phyloP scores from a whole-genome alignment of 2,329 filamentous ascomycete genomes.

The Pseudomassariella vexata region DNA sequence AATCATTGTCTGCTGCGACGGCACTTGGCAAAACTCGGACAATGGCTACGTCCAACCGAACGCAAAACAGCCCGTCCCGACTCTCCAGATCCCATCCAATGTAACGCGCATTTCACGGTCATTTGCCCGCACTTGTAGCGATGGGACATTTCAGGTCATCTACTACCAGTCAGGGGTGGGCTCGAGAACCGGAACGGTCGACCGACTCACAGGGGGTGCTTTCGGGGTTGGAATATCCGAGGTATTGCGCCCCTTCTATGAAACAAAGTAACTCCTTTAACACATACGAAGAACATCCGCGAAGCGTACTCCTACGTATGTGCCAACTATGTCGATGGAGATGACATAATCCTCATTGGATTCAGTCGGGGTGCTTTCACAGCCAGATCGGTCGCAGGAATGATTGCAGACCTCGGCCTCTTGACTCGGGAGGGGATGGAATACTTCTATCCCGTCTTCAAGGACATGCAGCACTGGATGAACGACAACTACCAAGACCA shows the following conservation, averaged over 20 bases:
- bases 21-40: constrained; percentile 19
- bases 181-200: constrained; percentile 42
- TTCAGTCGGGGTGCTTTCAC: constrained; percentile 57
- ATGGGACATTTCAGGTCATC: constrained; percentile 51
- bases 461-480: constrained; percentile 50
- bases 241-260: no score
- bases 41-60: constrained; percentile 38
- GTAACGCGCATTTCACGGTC: constrained; percentile 55
- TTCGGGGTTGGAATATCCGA: constrained; percentile 50
- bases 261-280: no score
- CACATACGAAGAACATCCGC: constrained; percentile 40
- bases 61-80: constrained; percentile 28
- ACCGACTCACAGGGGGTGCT: constrained; percentile 46
- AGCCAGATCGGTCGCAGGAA: constrained; percentile 48
- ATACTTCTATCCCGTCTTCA: constrained; percentile 49
- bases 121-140: constrained; percentile 43
- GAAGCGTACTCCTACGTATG: constrained; percentile 59
- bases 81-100: constrained; percentile 49
- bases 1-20: constrained; percentile 3
- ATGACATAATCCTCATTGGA: constrained; percentile 51
- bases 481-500: constrained; percentile 37
- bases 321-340: constrained; percentile 53
- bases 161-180: constrained; percentile 58
- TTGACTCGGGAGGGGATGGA: constrained; percentile 48
- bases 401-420: constrained; percentile 45